These are phyloP conservation scores for Sporobolomyces phaffii DNA, from an alignment of 768 basidiomycete genomes.

Conservation along the genomic window DNA sequence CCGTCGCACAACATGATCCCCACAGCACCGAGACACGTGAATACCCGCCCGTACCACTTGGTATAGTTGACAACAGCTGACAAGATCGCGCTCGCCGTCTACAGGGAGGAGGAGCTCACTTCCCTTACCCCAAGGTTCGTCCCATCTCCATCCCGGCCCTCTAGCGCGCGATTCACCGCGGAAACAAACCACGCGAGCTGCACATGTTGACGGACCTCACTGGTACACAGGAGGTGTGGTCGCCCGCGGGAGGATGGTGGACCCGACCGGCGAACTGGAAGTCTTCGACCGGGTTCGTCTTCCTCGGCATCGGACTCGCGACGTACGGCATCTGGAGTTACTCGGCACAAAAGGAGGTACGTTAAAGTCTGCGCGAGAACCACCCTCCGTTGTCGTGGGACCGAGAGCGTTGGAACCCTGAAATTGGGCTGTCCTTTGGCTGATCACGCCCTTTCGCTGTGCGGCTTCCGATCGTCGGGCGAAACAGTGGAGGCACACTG, in stretches of 20 bases:
- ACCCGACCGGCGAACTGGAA: conserved; percentile 83
- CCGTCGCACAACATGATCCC: conserved; percentile 29
- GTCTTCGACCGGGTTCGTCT: conserved; percentile 69
- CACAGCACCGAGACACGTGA: conserved; percentile 32
- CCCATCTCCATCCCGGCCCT: background rate
- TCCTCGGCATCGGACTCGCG: conserved; percentile 61
- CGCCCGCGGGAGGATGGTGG: conserved; percentile 97
- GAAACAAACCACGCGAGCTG: too few species aligned
- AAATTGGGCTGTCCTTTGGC: too few species aligned
- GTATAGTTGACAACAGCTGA: background rate
- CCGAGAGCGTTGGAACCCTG: too few species aligned
- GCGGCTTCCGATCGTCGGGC: too few species aligned
- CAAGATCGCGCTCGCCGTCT: background rate
- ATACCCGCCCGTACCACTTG: background rate
- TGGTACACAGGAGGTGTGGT: conserved; percentile 92
- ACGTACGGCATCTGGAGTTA: conserved; percentile 65
- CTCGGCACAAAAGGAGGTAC: conserved; percentile 74
- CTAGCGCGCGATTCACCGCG: too few species aligned
- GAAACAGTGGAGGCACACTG: conserved; percentile 58
- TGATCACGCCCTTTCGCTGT: too few species aligned
- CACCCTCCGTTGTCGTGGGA: too few species aligned
- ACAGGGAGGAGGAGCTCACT: conserved; percentile 52
- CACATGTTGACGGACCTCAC: too few species aligned
- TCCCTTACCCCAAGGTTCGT: conserved; percentile 60
- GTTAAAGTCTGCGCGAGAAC: conserved; percentile 45